These are phyloP conservation scores for Phlyctochytrium bullatum DNA, from an alignment of 192 early-diverging fungal species.

Conservation along the genomic window DNA sequence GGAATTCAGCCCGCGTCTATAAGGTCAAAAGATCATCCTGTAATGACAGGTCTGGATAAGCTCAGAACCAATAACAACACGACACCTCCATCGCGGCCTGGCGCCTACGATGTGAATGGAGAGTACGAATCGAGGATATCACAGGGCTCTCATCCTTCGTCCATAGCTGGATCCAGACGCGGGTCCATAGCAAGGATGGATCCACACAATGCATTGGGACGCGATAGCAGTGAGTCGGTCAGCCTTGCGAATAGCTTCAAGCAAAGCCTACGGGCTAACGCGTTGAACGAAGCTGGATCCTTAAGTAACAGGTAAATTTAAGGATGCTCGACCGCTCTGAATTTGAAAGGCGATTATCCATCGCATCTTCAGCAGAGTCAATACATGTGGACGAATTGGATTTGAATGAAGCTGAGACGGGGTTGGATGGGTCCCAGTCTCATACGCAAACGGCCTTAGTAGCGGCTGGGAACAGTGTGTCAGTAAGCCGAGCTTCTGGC, in stretches of 20 bases:
- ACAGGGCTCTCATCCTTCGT: background rate
- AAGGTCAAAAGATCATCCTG: no score
- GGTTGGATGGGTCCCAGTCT: no score
- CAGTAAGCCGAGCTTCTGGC: no score
- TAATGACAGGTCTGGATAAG: no score
- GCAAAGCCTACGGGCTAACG: slow-evolving; percentile 6
- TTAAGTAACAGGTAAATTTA: background rate
- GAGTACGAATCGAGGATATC: no score
- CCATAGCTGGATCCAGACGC: background rate
- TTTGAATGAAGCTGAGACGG: no score
- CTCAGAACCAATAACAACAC: no score
- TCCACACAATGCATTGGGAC: background rate
- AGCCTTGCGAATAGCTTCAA: slow-evolving; percentile 14
- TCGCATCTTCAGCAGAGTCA: slow-evolving; percentile 4
- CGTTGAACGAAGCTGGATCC: background rate
- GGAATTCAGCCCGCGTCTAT: no score
- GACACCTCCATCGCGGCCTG: no score
- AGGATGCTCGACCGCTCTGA: background rate
- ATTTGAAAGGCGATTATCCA: background rate
- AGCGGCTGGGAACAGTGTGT: no score
- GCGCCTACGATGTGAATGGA: no score
- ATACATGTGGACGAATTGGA: background rate
- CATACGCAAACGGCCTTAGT: no score
- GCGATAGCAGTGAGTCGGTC: background rate
- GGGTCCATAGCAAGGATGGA: background rate